Conservation (phyloP, 495 filamentous ascomycete species). For the Penicillium odoratum region DNA sequence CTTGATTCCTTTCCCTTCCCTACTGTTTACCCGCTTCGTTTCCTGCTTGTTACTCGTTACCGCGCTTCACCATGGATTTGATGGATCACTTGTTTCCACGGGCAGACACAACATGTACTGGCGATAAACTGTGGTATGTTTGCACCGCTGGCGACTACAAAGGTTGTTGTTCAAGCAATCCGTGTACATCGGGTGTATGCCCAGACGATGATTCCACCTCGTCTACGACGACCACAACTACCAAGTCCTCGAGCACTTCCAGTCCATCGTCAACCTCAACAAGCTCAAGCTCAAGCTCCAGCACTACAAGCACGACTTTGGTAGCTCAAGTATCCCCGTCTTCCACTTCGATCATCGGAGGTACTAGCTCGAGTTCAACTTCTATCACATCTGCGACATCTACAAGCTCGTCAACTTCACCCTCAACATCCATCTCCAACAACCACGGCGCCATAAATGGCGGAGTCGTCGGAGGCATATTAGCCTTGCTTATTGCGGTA, state of each 20-base stretch:
- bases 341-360: background rate
- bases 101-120: conserved; percentile 17
- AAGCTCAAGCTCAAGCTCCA: background rate
- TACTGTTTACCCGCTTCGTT: background rate
- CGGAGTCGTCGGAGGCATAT: conserved; percentile 26
- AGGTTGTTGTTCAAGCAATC: conserved; percentile 44
- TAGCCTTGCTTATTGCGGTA: conserved; percentile 18
- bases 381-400: conserved; percentile 3
- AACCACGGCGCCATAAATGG: conserved; percentile 29
- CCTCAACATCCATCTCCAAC: conserved; percentile 6
- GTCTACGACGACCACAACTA: background rate
- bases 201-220: conserved; percentile 19
- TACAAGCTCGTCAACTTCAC: conserved; percentile 1
- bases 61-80: background rate
- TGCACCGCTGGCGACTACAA: conserved; percentile 28
- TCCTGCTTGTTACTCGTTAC: background rate
- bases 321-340: background rate
- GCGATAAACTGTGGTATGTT: conserved; percentile 30
- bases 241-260: background rate
- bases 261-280: background rate
- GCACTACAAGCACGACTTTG: background rate
- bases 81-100: conserved; percentile 16
- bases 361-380: conserved; percentile 1
- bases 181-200: conserved; percentile 37
- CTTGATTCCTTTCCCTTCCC: background rate